A percentile compares a stretch with the other conserved stretches of the same genome.
phyloP scores from a whole-genome alignment of 495 filamentous ascomycete species.

The Aspergillus egyptiacus region DNA sequence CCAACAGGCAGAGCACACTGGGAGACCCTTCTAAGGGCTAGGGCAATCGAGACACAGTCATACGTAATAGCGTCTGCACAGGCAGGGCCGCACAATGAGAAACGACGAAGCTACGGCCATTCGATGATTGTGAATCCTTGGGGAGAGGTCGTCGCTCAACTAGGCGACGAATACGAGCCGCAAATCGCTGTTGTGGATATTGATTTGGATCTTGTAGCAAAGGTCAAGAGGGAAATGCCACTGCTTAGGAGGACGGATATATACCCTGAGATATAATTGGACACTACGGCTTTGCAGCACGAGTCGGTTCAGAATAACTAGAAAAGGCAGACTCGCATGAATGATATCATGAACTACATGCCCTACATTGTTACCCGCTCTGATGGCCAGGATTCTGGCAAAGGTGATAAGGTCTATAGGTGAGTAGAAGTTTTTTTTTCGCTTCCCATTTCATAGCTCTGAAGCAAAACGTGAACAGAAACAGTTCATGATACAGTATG shows the following conservation, averaged over 20 bases:
- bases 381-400: not conserved
- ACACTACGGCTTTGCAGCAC: not conserved
- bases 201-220: slow-evolving; percentile 44
- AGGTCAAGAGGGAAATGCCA: slow-evolving; percentile 57
- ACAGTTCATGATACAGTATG: slow-evolving; percentile 25
- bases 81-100: slow-evolving; percentile 70
- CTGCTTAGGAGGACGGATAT: slow-evolving; percentile 57
- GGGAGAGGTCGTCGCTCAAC: slow-evolving; percentile 66
- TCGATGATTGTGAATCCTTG: slow-evolving; percentile 85
- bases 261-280: slow-evolving; percentile 50
- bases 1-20: slow-evolving; percentile 85
- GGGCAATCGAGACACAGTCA: slow-evolving; percentile 84
- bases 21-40: slow-evolving; percentile 66
- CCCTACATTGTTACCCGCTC: not conserved
- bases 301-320: too few species aligned
- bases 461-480: slow-evolving; percentile 25
- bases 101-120: slow-evolving; percentile 78
- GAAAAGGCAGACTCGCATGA: not conserved
- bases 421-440: slow-evolving; percentile 10
- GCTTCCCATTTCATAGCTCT: slow-evolving; percentile 21
- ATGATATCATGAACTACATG: not conserved
- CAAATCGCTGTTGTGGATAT: slow-evolving; percentile 48
- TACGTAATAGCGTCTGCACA: slow-evolving; percentile 90
- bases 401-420: not conserved
- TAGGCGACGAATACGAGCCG: slow-evolving; percentile 47